Conservation (phyloP, 2,329 filamentous ascomycete species). For the Zopfia rhizophila region DNA sequence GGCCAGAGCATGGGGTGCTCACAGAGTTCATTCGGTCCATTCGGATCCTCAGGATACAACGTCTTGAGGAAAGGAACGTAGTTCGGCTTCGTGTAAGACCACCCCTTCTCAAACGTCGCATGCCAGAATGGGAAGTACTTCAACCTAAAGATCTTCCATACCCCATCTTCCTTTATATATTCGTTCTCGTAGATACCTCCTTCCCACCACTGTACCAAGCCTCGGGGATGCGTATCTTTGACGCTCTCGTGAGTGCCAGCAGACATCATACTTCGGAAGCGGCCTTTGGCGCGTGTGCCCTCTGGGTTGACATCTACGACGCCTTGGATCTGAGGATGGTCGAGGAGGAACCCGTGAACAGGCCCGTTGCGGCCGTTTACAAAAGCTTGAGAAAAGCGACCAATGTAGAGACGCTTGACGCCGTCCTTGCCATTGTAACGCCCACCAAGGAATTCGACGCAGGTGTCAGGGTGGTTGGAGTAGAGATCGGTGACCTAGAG, state of each 20-base stretch:
- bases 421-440: constrained; percentile 64
- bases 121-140: constrained; percentile 70
- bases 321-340: constrained; percentile 68
- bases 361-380: constrained; percentile 66
- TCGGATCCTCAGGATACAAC: constrained; percentile 62
- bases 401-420: constrained; percentile 63
- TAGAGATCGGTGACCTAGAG: constrained; percentile 55
- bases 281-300: constrained; percentile 61
- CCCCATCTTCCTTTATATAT: constrained; percentile 66
- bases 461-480: constrained; percentile 63
- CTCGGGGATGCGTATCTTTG: constrained; percentile 61
- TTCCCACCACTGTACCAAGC: constrained; percentile 68
- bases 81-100: constrained; percentile 64
- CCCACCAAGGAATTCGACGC: constrained; percentile 66
- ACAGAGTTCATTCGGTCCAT: constrained; percentile 64
- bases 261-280: constrained; percentile 66
- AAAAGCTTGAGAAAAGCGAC: constrained; percentile 63
- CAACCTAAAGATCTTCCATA: constrained; percentile 65
- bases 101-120: constrained; percentile 62
- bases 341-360: constrained; percentile 65
- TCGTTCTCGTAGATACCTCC: constrained; percentile 69
- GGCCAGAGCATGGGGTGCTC: constrained; percentile 67
- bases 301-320: constrained; percentile 62
- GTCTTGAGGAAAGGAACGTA: constrained; percentile 63
- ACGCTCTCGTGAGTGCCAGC: constrained; percentile 65